Conservation (phyloP, 441 rosid genomes). For the Bruguiera hainesii region DNA sequence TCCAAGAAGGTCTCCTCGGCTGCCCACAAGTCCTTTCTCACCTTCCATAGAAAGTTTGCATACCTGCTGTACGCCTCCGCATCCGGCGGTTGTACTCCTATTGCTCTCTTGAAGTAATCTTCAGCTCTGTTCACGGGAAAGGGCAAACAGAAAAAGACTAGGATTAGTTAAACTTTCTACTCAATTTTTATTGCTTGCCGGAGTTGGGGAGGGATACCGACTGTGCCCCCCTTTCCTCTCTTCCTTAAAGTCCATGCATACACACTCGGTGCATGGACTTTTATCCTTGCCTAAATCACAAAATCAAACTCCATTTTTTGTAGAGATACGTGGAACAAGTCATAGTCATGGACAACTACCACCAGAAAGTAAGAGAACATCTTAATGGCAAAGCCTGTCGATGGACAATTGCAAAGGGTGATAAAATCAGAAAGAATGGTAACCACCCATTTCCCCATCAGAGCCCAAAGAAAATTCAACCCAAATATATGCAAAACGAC, state of each 20-base stretch:
- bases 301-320: no score
- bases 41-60: constrained; percentile 78
- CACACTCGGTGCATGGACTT: no score
- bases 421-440: neutral
- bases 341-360: neutral
- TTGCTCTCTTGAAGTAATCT: constrained; percentile 67
- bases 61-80: constrained; percentile 72
- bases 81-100: constrained; percentile 54
- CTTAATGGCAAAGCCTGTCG: neutral
- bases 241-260: no score
- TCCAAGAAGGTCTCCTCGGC: constrained; percentile 82
- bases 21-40: constrained; percentile 64
- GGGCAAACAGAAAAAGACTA: neutral
- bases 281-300: no score
- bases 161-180: neutral
- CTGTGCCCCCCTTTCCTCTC: no score
- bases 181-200: no score
- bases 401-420: neutral
- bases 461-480: neutral
- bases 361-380: neutral
- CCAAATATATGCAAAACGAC: neutral
- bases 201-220: no score
- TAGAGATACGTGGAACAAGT: neutral
- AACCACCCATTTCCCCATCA: neutral
- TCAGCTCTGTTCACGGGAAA: constrained; percentile 54